phyloP scores from a whole-genome alignment of 2,329 filamentous ascomycete genomes.

The Verticillium longisporum region DNA sequence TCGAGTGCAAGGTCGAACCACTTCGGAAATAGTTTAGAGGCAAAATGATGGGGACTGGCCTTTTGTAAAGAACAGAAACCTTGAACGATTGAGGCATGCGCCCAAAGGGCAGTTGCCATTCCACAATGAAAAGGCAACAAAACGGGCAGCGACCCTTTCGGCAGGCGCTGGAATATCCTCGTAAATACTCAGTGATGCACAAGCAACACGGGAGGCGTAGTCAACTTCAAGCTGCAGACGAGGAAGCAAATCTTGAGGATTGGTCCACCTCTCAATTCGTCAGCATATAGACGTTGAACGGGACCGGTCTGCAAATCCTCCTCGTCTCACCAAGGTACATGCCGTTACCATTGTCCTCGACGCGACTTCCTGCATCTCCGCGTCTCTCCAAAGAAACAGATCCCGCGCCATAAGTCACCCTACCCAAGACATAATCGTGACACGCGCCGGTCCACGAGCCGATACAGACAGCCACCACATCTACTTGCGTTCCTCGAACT shows the following conservation, averaged over 20 bases:
- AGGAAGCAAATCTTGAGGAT: neutral
- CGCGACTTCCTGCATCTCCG: neutral
- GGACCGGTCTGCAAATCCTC: neutral
- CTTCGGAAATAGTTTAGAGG: no score
- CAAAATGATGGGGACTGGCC: no score
- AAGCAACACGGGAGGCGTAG: no score
- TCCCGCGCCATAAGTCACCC: neutral
- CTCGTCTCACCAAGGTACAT: neutral
- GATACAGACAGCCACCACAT: neutral
- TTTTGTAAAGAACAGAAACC: no score
- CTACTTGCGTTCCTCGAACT: neutral
- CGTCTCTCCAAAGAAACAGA: neutral
- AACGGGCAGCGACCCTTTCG: no score
- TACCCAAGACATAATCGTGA: neutral
- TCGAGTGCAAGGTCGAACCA: no score
- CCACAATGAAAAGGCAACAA: no score
- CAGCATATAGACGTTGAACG: neutral
- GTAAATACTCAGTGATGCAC: no score
- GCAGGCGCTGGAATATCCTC: no score
- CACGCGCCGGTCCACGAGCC: neutral
- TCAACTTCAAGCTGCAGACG: no score
- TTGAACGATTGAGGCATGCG: no score
- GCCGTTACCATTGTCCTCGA: neutral
- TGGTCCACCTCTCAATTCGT: neutral
- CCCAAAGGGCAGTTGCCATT: no score